Evolutionary conservation across 805 yeast species (phyloP).

Genomic region (Dipodascopsis tothii): DNA sequence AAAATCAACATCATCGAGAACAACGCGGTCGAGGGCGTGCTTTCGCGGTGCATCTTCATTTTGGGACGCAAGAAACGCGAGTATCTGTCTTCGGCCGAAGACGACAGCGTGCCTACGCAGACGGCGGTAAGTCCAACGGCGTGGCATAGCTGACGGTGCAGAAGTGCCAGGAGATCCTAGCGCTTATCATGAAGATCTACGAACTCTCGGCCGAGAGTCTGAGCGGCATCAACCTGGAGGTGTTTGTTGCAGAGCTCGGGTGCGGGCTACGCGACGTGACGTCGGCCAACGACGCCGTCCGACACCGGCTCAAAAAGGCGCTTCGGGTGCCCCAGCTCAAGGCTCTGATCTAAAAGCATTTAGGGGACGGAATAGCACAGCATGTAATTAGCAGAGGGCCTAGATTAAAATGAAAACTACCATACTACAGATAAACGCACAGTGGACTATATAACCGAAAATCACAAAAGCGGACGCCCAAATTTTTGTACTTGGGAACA

Average conservation of each 20-base stretch:
- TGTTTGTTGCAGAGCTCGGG: background rate
- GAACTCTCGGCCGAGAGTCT: background rate
- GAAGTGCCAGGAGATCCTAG: background rate
- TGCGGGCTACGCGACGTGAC: background rate
- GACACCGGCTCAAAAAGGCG: background rate
- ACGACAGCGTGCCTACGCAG: too few relatives aligned
- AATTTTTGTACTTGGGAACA: too few relatives aligned
- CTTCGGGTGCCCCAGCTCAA: background rate
- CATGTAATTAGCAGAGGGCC: too few relatives aligned
- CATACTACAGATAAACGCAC: too few relatives aligned
- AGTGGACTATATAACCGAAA: too few relatives aligned
- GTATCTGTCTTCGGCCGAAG: too few relatives aligned
- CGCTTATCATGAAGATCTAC: background rate
- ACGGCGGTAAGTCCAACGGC: background rate
- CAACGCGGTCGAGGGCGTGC: background rate
- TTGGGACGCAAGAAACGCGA: background rate
- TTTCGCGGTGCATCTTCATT: background rate
- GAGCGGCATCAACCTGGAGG: background rate
- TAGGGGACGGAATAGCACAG: too few relatives aligned
- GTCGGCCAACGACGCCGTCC: background rate
- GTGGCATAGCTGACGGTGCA: background rate
- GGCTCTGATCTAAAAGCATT: too few relatives aligned
- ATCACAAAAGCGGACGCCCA: too few relatives aligned
- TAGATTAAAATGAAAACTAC: too few relatives aligned
- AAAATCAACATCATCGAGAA: background rate